Conservation (phyloP, 2,329 filamentous ascomycete species). For the Paradendryphiella salina region DNA sequence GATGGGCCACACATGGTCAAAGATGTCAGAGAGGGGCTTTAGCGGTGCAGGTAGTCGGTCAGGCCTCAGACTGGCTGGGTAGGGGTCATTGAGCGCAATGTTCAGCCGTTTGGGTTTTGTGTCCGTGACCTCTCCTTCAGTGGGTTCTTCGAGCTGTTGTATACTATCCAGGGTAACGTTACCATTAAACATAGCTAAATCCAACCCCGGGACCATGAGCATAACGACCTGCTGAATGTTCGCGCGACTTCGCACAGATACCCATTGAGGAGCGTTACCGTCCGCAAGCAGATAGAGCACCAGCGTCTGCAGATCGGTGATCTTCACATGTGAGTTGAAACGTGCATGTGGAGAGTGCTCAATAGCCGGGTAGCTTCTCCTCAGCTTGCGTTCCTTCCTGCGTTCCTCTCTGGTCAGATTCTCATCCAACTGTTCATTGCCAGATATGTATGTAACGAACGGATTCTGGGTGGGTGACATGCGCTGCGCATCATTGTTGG, state of each 20-base stretch:
- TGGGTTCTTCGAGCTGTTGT: conserved; percentile 1
- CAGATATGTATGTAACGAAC: conserved; percentile 20
- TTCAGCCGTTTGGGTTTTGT: conserved; percentile 35
- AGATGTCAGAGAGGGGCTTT: conserved; percentile 75
- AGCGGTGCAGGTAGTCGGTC: conserved; percentile 49
- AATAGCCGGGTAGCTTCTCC: conserved; percentile 48
- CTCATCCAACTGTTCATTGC: conserved; percentile 2
- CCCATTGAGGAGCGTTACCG: conserved; percentile 63
- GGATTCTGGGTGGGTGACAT: conserved; percentile 22
- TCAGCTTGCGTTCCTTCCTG: conserved; percentile 38
- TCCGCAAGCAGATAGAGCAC: conserved; percentile 65
- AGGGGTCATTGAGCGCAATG: conserved; percentile 55
- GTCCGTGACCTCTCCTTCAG: conserved; percentile 15
- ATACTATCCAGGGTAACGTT: conserved; percentile 32
- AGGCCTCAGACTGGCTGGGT: conserved; percentile 51
- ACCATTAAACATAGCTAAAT: conserved; percentile 83
- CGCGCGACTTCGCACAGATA: conserved; percentile 60
- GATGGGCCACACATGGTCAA: conserved; percentile 86
- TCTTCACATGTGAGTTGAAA: conserved; percentile 59
- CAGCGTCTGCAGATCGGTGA: conserved; percentile 62
- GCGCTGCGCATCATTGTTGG: conserved; percentile 13
- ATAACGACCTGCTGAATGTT: conserved; percentile 75
- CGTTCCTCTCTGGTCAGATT: conserved; percentile 27
- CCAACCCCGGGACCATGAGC: conserved; percentile 89
- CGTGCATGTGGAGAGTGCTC: conserved; percentile 58